Base-by-base conservation (phyloP, 2,329 filamentous ascomycete genomes). In the Chaetomium olivaceum region DNA sequence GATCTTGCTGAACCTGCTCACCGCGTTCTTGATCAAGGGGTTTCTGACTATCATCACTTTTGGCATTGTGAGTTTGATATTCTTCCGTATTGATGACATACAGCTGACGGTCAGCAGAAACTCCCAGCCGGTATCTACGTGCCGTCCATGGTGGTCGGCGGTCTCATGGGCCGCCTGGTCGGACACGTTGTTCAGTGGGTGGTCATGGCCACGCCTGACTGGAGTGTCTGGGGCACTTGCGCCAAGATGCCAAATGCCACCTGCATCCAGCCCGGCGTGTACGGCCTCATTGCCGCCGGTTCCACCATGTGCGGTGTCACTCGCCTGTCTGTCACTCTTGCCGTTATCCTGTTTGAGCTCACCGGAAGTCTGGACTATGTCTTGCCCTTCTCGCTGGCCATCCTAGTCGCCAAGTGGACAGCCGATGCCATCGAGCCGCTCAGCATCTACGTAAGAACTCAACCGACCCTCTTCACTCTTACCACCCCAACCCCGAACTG, bases 291-390 rank as follows among this genome's bases (percentile, higher is more conserved):
- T 65, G 94, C 93, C 19, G 95, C 95, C 52, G 95, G 95, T 19
- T 93, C 95, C 1, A 97, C 94, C 36, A 98, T 99, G 95, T 98
- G 94, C 71, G 95, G 95, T 58, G 95, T 98, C 2, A 99, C 95
- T 1, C 87, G 95, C 58, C 80, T 99, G 1, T 97, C 93, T 0
- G 92, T 99, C 25, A 98, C 95, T 0, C 82, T 99, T 9, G 93
- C 93, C 0, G 93, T 98, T 73, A 98, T 99, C 67, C 81, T 98
- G 0, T 98, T 99, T 72, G 95, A 99, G 77, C 82, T 99, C 43
- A 99, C 95, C 0, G 95, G 95, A 63, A 97, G 92, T 75, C 82
- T 98, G 58, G 92, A 98, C 76, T 96, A 98, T 73, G 95, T 99
- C 3, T 81, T 99, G 12, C 95, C 95, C 0, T 98, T 98, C 76